These are phyloP conservation scores for Neovahlkampfia damariscottae DNA, from an alignment of 78 protist species.

Conservation along the genomic window DNA sequence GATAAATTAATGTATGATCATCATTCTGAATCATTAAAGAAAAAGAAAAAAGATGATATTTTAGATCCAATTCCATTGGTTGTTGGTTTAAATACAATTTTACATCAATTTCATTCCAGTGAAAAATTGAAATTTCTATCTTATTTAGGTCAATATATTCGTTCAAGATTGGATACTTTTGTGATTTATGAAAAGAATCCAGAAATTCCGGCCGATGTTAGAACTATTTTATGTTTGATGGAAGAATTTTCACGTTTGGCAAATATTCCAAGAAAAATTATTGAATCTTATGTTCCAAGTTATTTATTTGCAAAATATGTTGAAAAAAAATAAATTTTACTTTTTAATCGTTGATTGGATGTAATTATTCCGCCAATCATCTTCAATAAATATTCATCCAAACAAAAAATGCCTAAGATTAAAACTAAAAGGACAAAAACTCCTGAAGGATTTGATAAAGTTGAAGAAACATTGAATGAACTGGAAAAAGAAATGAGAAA, in stretches of 20 bases:
- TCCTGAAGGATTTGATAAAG: too few relatives aligned
- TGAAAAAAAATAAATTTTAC: not conserved
- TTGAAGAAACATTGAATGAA: too few relatives aligned
- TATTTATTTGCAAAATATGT: constrained; percentile 8
- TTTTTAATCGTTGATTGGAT: too few relatives aligned
- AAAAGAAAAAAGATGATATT: constrained; percentile 24
- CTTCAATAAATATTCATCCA: too few relatives aligned
- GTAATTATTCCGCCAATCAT: too few relatives aligned
- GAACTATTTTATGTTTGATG: constrained; percentile 34
- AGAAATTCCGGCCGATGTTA: constrained; percentile 58
- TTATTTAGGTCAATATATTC: constrained; percentile 62
- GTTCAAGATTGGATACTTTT: constrained; percentile 21
- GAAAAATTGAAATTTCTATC: not conserved
- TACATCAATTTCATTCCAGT: constrained; percentile 71
- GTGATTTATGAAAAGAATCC: constrained; percentile 7
- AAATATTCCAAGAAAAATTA: not conserved
- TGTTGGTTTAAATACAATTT: constrained; percentile 71
- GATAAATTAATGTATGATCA: not conserved
- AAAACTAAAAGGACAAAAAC: too few relatives aligned
- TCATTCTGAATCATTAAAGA: constrained; percentile 11
- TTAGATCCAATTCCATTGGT: constrained; percentile 66
- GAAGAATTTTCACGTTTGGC: constrained; percentile 49
- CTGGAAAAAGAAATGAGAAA: too few relatives aligned
- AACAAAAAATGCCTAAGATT: too few relatives aligned
- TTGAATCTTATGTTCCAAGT: constrained; percentile 18